Percentiles rank a stretch among this genome's conserved stretches.
phyloP scores from a whole-genome alignment of 805 yeast species.

The Saitoella complicata region DNA sequence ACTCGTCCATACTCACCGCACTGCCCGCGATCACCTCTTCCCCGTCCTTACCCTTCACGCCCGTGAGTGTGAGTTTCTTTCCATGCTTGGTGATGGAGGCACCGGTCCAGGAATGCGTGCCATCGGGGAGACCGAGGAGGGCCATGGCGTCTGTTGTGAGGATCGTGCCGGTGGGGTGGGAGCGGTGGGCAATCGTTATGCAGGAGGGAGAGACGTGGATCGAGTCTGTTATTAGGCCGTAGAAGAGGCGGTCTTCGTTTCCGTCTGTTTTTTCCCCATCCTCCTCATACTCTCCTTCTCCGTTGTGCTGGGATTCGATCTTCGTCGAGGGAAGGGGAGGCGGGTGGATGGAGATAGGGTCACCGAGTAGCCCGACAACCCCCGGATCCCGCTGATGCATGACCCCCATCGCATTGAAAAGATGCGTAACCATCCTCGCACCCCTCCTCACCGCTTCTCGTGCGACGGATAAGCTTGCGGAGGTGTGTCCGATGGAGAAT shows the following conservation, averaged over 20 bases:
- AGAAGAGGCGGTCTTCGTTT: conserved; percentile 25
- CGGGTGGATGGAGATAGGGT: no score
- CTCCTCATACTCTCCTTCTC: no score
- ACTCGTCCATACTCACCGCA: conserved; percentile 37
- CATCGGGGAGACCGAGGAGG: conserved; percentile 40
- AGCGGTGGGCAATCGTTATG: conserved; percentile 33
- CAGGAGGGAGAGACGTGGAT: conserved; percentile 43
- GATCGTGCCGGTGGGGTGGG: conserved; percentile 37
- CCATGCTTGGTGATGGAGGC: conserved; percentile 5
- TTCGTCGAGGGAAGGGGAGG: no score
- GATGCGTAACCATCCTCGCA: conserved; percentile 44
- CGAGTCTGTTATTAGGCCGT: conserved; percentile 42
- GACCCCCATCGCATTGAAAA: conserved; percentile 45
- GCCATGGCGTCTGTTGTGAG: conserved; percentile 46
- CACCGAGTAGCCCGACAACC: conserved; percentile 32
- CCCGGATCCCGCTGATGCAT: conserved; percentile 46
- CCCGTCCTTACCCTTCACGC: conserved; percentile 32
- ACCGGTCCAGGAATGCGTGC: conserved; percentile 35
- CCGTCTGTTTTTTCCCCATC: conserved; percentile 15
- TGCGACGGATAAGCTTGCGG: conserved; percentile 21
- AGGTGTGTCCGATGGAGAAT: conserved; percentile 34
- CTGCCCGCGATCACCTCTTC: conserved; percentile 47
- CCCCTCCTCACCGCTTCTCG: conserved; percentile 33
- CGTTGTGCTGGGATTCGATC: no score
- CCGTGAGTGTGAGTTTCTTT: conserved; percentile 31